Evolutionary conservation across 768 basidiomycete species (phyloP).

Genomic region (Trametes meyenii): DNA sequence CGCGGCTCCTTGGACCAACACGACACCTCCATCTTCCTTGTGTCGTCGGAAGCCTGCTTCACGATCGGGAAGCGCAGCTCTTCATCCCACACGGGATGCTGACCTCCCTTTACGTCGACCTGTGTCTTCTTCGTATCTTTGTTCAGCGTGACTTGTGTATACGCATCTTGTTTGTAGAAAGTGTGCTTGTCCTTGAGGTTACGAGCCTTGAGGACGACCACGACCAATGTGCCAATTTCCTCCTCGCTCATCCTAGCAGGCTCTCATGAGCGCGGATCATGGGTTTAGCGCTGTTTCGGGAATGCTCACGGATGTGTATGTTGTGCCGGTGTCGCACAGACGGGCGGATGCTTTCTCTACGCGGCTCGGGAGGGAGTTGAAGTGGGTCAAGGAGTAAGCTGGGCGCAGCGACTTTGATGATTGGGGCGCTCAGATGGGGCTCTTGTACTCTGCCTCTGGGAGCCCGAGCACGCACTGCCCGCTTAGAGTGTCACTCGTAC

Average conservation of each 20-base stretch:
- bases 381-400: no score
- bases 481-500: no score
- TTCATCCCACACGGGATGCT: slow-evolving; percentile 92
- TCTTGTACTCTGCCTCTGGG: no score
- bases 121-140: slow-evolving; percentile 69
- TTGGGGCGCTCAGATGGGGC: no score
- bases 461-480: no score
- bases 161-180: slow-evolving; percentile 93
- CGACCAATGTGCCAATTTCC: slow-evolving; percentile 76
- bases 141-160: slow-evolving; percentile 63
- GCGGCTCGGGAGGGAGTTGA: no score
- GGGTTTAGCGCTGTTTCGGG: no score
- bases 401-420: no score
- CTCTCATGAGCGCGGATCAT: no score
- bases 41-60: slow-evolving; percentile 55
- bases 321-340: no score
- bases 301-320: no score
- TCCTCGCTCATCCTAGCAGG: slow-evolving; percentile 6
- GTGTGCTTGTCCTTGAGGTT: slow-evolving; percentile 82
- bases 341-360: no score
- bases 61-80: slow-evolving; percentile 77
- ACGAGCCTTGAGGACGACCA: slow-evolving; percentile 83
- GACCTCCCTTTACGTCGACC: slow-evolving; percentile 83
- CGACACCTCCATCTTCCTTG: slow-evolving; percentile 67
- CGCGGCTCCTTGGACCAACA: slow-evolving; percentile 82